Conservation (phyloP, 2,329 filamentous ascomycete genomes). For the Scytalidium lignicola region DNA sequence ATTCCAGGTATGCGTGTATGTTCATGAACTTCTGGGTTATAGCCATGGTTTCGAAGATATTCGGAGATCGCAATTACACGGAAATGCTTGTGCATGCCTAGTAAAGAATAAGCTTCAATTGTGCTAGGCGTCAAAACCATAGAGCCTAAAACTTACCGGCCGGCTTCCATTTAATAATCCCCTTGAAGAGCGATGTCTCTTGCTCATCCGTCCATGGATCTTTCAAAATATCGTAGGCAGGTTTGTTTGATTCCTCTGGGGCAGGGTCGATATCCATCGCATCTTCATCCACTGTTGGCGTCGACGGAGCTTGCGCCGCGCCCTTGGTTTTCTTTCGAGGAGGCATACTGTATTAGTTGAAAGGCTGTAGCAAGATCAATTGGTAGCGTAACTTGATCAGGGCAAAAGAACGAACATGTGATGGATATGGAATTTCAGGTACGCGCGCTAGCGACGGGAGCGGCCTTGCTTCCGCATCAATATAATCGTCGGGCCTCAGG, state of each 20-base stretch:
- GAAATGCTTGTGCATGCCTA: slow-evolving; percentile 91
- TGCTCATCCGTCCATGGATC: slow-evolving; percentile 96
- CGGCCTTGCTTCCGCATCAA: slow-evolving; percentile 1
- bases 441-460: slow-evolving; percentile 8
- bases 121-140: slow-evolving; percentile 2
- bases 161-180: slow-evolving; percentile 92
- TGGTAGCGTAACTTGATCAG: background rate
- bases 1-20: slow-evolving; percentile 90
- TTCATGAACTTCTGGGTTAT: slow-evolving; percentile 60
- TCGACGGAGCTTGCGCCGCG: slow-evolving; percentile 49
- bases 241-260: slow-evolving; percentile 27
- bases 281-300: slow-evolving; percentile 54
- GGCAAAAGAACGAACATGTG: background rate
- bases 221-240: slow-evolving; percentile 45
- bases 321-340: slow-evolving; percentile 63
- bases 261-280: slow-evolving; percentile 56
- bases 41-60: slow-evolving; percentile 73
- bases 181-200: slow-evolving; percentile 87
- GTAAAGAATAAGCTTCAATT: slow-evolving; percentile 7
- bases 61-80: slow-evolving; percentile 83
- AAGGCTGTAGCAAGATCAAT: background rate
- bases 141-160: slow-evolving; percentile 55
- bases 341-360: slow-evolving; percentile 49
- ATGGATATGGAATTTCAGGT: background rate
- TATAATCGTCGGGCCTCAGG: no score